phyloP scores from a whole-genome alignment of 2,329 filamentous ascomycete genomes.

The Leptographium radiaticola region DNA sequence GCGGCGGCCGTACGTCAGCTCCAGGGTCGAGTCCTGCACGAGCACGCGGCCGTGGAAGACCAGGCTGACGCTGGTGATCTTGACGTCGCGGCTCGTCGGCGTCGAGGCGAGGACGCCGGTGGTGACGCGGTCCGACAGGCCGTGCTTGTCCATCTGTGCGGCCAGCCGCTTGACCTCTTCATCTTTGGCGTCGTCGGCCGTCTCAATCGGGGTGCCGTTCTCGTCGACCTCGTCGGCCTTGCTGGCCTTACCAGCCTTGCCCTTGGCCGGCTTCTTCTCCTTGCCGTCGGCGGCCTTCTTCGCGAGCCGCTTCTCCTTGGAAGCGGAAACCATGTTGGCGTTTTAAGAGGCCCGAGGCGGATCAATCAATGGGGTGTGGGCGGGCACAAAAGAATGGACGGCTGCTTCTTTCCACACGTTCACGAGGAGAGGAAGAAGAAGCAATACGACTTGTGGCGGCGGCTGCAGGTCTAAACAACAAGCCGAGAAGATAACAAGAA shows the following conservation, averaged over 20 bases:
- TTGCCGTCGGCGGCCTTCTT: conserved; percentile 62
- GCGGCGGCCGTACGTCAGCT: conserved; percentile 82
- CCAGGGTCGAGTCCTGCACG: conserved; percentile 84
- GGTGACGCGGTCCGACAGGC: conserved; percentile 93
- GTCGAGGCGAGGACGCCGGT: conserved; percentile 90
- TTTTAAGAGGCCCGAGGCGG: conserved; percentile 18
- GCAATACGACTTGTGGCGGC: background rate
- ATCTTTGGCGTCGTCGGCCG: conserved; percentile 40
- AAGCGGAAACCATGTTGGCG: conserved; percentile 50
- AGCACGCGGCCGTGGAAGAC: conserved; percentile 98
- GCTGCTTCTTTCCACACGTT: background rate
- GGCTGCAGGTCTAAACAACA: background rate
- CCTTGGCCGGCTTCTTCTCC: conserved; percentile 47
- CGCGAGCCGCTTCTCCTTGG: conserved; percentile 59
- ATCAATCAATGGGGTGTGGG: background rate
- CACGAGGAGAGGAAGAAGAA: background rate
- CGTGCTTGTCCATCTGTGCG: conserved; percentile 89
- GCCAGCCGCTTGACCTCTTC: conserved; percentile 77
- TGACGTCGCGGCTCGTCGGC: conserved; percentile 78
- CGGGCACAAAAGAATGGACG: background rate
- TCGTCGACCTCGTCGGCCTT: conserved; percentile 57
- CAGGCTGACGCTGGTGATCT: conserved; percentile 84
- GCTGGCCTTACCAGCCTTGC: conserved; percentile 32
- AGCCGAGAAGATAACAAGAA: background rate
- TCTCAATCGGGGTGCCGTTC: conserved; percentile 40